Percentiles rank a stretch among this genome's conserved stretches.
phyloP scores from a whole-genome alignment of 805 yeast genomes.

The Ogataea wickerhamii region DNA sequence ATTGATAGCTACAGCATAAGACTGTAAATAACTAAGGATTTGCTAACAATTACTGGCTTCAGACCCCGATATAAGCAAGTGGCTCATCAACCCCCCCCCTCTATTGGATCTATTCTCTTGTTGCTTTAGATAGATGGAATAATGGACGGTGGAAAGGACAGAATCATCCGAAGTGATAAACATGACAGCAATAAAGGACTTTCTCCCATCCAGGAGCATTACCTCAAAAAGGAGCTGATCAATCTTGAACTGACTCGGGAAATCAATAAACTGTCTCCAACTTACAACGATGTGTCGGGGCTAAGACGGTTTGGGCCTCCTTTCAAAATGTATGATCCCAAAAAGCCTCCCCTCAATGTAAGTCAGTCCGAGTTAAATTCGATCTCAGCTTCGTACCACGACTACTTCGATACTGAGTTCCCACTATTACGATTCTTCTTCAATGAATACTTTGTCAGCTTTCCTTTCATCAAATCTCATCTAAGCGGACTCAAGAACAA shows the following conservation, averaged over 20 bases:
- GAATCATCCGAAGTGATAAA: too few species aligned
- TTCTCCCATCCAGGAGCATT: constrained; percentile 75
- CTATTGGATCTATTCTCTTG: too few species aligned
- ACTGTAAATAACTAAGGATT: too few species aligned
- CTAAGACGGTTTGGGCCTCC: constrained; percentile 76
- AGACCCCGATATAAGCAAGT: too few species aligned
- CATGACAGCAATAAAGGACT: constrained; percentile 21
- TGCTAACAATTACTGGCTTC: too few species aligned
- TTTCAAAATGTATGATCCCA: constrained; percentile 50
- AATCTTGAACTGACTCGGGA: constrained; percentile 61
- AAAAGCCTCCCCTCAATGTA: constrained; percentile 22
- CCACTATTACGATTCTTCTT: constrained; percentile 72
- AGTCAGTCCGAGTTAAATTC: constrained; percentile 14
- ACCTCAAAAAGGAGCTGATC: constrained; percentile 77
- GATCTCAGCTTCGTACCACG: constrained; percentile 17
- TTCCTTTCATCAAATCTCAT: constrained; percentile 71
- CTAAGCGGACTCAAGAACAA: constrained; percentile 17
- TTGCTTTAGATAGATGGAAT: too few species aligned
- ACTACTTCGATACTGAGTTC: constrained; percentile 38
- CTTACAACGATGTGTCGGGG: constrained; percentile 53
- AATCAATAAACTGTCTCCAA: constrained; percentile 45
- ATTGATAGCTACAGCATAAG: too few species aligned
- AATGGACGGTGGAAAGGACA: too few species aligned
- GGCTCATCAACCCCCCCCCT: too few species aligned
- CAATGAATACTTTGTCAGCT: constrained; percentile 54